These are phyloP conservation scores for Epichloe coenophiala DNA, from an alignment of 2,329 filamentous ascomycete species.

Conservation along the genomic window DNA sequence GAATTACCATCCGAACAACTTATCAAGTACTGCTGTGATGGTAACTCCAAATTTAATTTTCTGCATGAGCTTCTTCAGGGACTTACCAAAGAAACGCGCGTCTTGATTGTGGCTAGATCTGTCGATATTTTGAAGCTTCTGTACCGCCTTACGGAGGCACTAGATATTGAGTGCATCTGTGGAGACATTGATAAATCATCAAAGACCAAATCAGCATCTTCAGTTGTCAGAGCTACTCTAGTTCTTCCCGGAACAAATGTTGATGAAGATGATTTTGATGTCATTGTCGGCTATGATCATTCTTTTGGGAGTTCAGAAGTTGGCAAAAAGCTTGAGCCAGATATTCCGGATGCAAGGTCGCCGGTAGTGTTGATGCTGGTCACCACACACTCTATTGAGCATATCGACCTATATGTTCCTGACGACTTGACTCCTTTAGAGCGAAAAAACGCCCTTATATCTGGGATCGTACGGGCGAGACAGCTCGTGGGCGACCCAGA, in stretches of 20 bases:
- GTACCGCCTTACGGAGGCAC: slow-evolving; percentile 30
- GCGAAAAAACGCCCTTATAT: slow-evolving; percentile 32
- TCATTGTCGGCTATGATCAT: slow-evolving; percentile 41
- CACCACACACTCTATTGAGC: slow-evolving; percentile 40
- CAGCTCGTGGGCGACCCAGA: slow-evolving; percentile 28
- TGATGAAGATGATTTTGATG: slow-evolving; percentile 29
- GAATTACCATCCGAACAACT: slow-evolving; percentile 25
- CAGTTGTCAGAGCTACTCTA: slow-evolving; percentile 27
- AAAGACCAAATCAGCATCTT: slow-evolving; percentile 17
- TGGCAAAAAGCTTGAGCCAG: slow-evolving; percentile 3
- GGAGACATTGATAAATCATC: slow-evolving; percentile 15
- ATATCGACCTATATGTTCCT: slow-evolving; percentile 35
- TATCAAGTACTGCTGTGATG: slow-evolving; percentile 39
- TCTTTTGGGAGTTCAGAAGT: slow-evolving; percentile 27
- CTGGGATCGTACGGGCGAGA: slow-evolving; percentile 21
- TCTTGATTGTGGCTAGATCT: slow-evolving; percentile 41
- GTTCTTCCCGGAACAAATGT: slow-evolving; percentile 26
- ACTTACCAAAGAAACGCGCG: slow-evolving; percentile 29
- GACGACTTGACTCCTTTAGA: slow-evolving; percentile 24
- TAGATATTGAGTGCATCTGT: slow-evolving; percentile 22
- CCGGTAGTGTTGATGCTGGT: slow-evolving; percentile 37
- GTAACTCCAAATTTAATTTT: slow-evolving; percentile 49
- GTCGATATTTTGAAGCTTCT: slow-evolving; percentile 38
- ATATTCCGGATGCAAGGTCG: slow-evolving; percentile 10
- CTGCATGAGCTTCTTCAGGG: slow-evolving; percentile 38